These are phyloP conservation scores for Myxozyma nipponensis DNA, from an alignment of 805 yeast genomes.

Conservation along the genomic window DNA sequence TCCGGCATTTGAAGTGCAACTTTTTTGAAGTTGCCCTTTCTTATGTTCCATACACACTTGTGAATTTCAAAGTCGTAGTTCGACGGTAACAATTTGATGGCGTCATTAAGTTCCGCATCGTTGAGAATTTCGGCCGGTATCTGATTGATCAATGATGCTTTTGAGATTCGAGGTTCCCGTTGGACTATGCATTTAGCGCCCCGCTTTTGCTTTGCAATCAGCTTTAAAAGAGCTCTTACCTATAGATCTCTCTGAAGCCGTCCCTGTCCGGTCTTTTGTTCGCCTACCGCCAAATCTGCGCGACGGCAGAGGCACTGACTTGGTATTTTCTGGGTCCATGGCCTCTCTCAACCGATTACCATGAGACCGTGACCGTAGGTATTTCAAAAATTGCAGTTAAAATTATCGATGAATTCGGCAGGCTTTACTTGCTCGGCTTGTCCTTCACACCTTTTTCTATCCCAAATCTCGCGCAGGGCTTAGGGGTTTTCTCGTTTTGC, in stretches of 20 bases:
- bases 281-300: background rate
- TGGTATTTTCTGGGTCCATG: background rate
- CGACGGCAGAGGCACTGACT: background rate
- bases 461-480: too few relatives aligned
- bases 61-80: slow-evolving; percentile 95
- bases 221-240: too few relatives aligned
- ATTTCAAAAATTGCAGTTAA: too few relatives aligned
- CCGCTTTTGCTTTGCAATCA: too few relatives aligned
- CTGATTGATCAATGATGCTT: slow-evolving; percentile 57
- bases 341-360: background rate
- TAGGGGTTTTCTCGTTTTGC: too few relatives aligned
- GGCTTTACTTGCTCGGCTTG: too few relatives aligned
- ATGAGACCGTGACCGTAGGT: too few relatives aligned
- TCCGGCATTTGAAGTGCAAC: slow-evolving; percentile 98
- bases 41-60: slow-evolving; percentile 91
- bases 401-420: too few relatives aligned
- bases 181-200: background rate
- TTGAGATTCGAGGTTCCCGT: slow-evolving; percentile 3
- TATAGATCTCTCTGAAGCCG: background rate
- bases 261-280: background rate
- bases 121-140: slow-evolving; percentile 81
- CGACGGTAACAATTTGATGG: slow-evolving; percentile 74
- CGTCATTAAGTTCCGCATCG: slow-evolving; percentile 78
- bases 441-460: too few relatives aligned
- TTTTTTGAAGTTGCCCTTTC: slow-evolving; percentile 66